Conservation (phyloP, 352 stramenopile species). For the Globisporangium nagaii region DNA sequence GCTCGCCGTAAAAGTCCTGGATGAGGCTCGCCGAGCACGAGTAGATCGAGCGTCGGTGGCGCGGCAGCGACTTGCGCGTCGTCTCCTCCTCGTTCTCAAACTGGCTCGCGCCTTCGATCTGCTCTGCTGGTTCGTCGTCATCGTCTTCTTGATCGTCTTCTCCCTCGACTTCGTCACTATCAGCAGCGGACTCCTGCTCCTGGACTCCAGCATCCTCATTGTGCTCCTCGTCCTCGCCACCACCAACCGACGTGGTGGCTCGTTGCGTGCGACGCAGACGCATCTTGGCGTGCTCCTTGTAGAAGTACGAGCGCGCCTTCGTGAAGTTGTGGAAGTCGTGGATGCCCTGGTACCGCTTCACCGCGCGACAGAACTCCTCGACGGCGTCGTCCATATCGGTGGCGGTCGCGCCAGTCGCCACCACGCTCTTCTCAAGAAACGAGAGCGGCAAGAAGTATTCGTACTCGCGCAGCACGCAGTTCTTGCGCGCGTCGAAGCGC, state of each 20-base stretch:
- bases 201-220: slow-evolving; percentile 11
- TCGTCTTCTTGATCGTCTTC: slow-evolving; percentile 14
- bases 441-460: slow-evolving; percentile 88
- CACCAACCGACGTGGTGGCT: neutral
- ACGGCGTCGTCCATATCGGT: slow-evolving; percentile 38
- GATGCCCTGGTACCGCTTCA: slow-evolving; percentile 78
- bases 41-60: slow-evolving; percentile 76
- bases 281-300: slow-evolving; percentile 56
- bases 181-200: too few species aligned
- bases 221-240: slow-evolving; percentile 9
- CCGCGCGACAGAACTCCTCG: slow-evolving; percentile 35
- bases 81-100: slow-evolving; percentile 32
- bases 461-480: slow-evolving; percentile 87
- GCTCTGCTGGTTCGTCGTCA: slow-evolving; percentile 9
- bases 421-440: slow-evolving; percentile 49
- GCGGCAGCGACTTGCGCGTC: slow-evolving; percentile 48
- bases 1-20: slow-evolving; percentile 47
- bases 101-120: slow-evolving; percentile 19
- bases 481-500: slow-evolving; percentile 83
- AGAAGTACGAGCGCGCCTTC: slow-evolving; percentile 72
- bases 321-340: slow-evolving; percentile 92
- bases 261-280: slow-evolving; percentile 8
- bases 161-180: neutral
- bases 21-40: slow-evolving; percentile 64
- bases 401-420: slow-evolving; percentile 17